Conservation (phyloP, 441 rosid genomes). For the Brassica balearica region DNA sequence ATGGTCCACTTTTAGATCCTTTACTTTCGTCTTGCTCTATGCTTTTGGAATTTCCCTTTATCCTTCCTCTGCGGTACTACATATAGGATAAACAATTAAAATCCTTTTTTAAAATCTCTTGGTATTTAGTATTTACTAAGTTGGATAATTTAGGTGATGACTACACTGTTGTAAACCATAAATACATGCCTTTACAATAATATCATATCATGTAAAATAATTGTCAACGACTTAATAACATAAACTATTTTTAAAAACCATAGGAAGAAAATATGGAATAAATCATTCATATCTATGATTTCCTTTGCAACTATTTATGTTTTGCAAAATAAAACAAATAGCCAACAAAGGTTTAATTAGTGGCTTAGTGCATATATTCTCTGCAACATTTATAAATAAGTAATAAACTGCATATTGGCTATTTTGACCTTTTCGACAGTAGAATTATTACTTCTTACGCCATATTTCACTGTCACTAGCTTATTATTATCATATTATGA, state of each 20-base stretch:
- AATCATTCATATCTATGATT: background rate
- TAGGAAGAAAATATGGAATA: background rate
- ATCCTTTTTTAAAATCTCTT: background rate
- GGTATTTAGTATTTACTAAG: conserved; percentile 15
- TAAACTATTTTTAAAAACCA: background rate
- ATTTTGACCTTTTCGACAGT: background rate
- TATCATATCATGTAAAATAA: background rate
- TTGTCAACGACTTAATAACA: background rate
- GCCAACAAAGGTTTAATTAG: background rate
- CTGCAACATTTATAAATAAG: background rate
- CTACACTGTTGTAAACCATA: background rate
- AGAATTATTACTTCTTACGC: background rate
- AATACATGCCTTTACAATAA: background rate
- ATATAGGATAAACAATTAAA: conserved; percentile 1
- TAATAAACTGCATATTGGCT: background rate
- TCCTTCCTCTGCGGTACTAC: conserved; percentile 6
- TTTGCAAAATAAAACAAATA: background rate
- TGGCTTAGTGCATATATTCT: background rate
- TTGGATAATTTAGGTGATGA: background rate
- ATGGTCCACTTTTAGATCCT: conserved; percentile 36
- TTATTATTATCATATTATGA: background rate
- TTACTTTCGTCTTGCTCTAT: conserved; percentile 23
- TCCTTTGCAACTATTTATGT: background rate
- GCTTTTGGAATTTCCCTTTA: conserved; percentile 32
- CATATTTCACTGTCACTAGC: background rate